Conservation (phyloP, 2,329 filamentous ascomycete genomes). For the Fusarium newnesense region DNA sequence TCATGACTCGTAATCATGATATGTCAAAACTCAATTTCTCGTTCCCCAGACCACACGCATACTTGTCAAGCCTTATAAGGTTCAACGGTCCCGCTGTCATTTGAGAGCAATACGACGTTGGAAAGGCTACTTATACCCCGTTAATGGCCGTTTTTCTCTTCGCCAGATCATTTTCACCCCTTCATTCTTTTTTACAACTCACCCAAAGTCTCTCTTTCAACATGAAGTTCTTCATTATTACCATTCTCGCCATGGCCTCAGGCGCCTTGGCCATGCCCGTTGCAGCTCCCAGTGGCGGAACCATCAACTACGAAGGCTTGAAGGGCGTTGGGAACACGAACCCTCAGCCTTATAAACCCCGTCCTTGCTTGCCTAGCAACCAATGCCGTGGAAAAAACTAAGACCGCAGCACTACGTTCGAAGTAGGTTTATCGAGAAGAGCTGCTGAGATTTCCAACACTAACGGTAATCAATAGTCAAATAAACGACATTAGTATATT, state of each 20-base stretch:
- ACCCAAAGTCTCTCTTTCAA: not conserved
- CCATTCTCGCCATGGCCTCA: not conserved
- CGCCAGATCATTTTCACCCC: not conserved
- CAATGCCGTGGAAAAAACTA: not conserved
- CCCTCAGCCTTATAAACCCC: fast-evolving
- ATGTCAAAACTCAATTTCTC: not conserved
- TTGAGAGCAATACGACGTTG: not conserved
- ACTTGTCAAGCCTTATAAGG: not conserved
- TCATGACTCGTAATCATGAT: fast-evolving
- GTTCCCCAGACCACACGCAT: not conserved
- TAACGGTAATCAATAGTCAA: no score
- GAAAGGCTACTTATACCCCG: not conserved
- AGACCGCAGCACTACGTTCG: not conserved
- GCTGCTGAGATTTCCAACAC: no score
- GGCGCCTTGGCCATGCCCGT: not conserved
- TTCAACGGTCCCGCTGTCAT: not conserved
- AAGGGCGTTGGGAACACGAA: fast-evolving
- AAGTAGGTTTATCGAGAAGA: not conserved
- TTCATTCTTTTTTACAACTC: not conserved
- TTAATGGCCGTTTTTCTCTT: fast-evolving
- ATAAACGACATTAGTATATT: no score
- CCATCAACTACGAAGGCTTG: not conserved
- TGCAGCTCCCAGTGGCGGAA: fast-evolving
- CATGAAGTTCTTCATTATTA: not conserved
- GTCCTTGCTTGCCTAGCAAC: not conserved